These are phyloP conservation scores for Kodamaea arcana DNA, from an alignment of 1,139 yeast species.

Conservation along the genomic window DNA sequence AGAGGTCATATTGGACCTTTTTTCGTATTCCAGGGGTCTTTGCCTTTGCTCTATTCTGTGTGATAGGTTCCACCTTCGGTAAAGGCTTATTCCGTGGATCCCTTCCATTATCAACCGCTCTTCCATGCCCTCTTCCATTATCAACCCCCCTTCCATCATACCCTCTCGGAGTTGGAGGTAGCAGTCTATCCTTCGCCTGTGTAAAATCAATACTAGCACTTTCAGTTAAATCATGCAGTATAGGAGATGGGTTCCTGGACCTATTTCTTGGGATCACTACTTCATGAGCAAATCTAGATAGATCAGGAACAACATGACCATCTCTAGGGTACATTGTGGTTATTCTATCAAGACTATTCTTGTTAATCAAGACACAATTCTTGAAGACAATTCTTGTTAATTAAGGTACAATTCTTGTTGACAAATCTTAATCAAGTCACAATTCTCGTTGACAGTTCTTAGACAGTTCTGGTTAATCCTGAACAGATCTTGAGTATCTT, in stretches of 20 bases:
- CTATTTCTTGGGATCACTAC: slow-evolving; percentile 10
- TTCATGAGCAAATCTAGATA: slow-evolving; percentile 17
- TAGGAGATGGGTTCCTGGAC: slow-evolving; percentile 17
- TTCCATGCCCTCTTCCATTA: neutral
- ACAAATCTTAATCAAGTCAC: too few relatives aligned
- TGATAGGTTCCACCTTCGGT: neutral
- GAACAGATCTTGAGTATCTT: too few relatives aligned
- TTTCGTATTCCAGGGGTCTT: neutral
- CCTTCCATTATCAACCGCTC: neutral
- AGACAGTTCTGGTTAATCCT: too few relatives aligned
- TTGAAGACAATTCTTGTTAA: too few relatives aligned
- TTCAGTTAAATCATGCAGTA: slow-evolving; percentile 2
- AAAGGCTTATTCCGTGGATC: neutral
- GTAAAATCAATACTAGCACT: neutral
- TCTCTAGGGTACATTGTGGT: too few relatives aligned
- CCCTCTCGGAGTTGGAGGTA: neutral
- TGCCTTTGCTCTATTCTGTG: neutral
- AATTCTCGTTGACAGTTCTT: too few relatives aligned
- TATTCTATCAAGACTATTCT: too few relatives aligned
- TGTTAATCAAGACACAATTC: too few relatives aligned
- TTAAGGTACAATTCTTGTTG: too few relatives aligned
- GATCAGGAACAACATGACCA: slow-evolving; percentile 14
- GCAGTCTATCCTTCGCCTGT: neutral
- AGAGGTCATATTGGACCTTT: slow-evolving; percentile 5
- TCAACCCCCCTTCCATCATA: neutral